A percentile compares a stretch with the other conserved stretches of the same genome.
phyloP scores from a whole-genome alignment of 306 rosid genomes.

The Albizia julibrissin region DNA sequence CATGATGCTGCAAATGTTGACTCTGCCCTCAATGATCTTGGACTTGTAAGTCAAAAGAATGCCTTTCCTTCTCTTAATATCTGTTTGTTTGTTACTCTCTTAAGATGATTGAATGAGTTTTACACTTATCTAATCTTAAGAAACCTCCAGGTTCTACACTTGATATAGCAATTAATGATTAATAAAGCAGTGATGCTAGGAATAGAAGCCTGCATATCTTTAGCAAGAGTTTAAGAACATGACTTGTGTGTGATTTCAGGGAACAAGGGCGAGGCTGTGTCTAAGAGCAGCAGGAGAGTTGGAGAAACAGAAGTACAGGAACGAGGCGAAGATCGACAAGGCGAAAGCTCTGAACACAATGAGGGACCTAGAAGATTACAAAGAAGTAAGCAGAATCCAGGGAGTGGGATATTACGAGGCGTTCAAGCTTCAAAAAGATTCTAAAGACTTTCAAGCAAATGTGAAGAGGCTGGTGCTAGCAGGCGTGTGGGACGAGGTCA shows the following conservation, averaged over 20 bases:
- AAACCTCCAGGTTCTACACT: neutral
- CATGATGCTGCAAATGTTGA: conserved; percentile 24
- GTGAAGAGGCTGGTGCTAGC: conserved; percentile 64
- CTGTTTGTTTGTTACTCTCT: neutral
- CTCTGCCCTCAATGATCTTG: conserved; percentile 60
- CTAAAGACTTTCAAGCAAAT: conserved; percentile 68
- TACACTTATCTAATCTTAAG: neutral
- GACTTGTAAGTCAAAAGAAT: conserved; percentile 51
- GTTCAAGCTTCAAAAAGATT: conserved; percentile 59
- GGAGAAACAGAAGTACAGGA: conserved; percentile 47
- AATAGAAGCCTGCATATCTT: neutral
- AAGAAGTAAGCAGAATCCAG: conserved; percentile 27
- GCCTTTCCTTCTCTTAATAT: neutral
- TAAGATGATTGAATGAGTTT: neutral
- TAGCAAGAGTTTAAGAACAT: neutral
- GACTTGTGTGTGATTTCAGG: conserved; percentile 47
- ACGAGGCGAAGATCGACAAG: conserved; percentile 31
- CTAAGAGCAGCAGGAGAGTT: conserved; percentile 67
- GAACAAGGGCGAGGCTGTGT: conserved; percentile 60
- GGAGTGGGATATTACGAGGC: conserved; percentile 62
- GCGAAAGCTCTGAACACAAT: conserved; percentile 24
- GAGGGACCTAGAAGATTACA: conserved; percentile 40
- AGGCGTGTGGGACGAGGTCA: conserved; percentile 75
- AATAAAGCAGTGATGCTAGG: neutral
- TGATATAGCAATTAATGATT: neutral